These are phyloP conservation scores for Nymphaea thermarum DNA, from an alignment of 164 flowering plant species.

Conservation along the genomic window DNA sequence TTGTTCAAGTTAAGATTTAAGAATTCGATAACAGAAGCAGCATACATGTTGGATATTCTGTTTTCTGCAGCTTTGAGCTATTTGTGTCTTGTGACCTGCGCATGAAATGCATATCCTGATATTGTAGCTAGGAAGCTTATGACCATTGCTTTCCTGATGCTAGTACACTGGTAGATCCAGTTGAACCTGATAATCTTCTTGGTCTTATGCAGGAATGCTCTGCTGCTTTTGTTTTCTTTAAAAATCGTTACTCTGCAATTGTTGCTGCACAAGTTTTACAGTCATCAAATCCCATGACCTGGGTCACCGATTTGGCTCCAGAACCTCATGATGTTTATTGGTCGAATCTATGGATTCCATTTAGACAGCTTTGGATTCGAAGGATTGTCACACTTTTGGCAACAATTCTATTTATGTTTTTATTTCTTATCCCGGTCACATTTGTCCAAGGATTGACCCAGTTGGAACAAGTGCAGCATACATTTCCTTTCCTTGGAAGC, in stretches of 20 bases:
- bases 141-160: no score
- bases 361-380: constrained; percentile 76
- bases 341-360: constrained; percentile 79
- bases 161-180: not conserved
- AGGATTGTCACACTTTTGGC: constrained; percentile 51
- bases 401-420: constrained; percentile 46
- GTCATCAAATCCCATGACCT: constrained; percentile 77
- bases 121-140: no score
- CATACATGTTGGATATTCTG: no score
- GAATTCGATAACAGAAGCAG: no score
- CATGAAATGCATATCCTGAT: not conserved
- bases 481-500: constrained; percentile 58
- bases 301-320: constrained; percentile 92
- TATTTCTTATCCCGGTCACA: constrained; percentile 73
- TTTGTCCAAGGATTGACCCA: constrained; percentile 74
- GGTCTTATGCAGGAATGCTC: constrained; percentile 55
- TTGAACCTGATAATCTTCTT: constrained; percentile 1
- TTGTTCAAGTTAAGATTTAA: no score
- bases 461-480: constrained; percentile 41
- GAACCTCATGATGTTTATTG: constrained; percentile 86
- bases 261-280: constrained; percentile 65
- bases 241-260: constrained; percentile 72
- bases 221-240: constrained; percentile 89
- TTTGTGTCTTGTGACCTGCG: not conserved
- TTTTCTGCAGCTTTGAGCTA: no score